phyloP scores from a whole-genome alignment of 2,329 filamentous ascomycete species.

The Dendryphion nanum region DNA sequence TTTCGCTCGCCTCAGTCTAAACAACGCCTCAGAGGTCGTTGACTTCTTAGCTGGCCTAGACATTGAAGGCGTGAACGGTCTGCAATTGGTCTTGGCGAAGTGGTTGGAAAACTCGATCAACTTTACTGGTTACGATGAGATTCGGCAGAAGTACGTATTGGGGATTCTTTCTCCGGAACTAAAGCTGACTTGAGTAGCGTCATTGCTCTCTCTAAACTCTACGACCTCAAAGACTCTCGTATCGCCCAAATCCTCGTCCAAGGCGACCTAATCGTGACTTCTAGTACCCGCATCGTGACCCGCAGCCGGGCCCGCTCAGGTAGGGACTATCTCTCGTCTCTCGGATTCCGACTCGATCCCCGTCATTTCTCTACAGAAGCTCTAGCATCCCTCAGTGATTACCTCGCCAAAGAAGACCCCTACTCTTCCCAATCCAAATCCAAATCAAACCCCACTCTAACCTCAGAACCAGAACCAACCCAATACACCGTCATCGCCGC shows the following conservation, averaged over 20 bases:
- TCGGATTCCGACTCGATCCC: too few relatives aligned
- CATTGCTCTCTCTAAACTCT: conserved; percentile 88
- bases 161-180: too few relatives aligned
- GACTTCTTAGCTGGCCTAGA: conserved; percentile 85
- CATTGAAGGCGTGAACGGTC: conserved; percentile 75
- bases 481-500: conserved; percentile 85
- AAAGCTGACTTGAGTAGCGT: conserved; percentile 56
- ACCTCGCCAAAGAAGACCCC: background rate
- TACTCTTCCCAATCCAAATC: background rate
- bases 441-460: conserved; percentile 8
- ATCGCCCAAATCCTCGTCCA: conserved; percentile 79
- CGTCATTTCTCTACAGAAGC: too few relatives aligned
- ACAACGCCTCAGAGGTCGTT: conserved; percentile 83
- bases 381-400: too few relatives aligned
- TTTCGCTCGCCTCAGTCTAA: conserved; percentile 84
- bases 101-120: conserved; percentile 97
- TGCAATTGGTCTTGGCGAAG: conserved; percentile 86
- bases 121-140: conserved; percentile 98
- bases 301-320: conserved; percentile 83
- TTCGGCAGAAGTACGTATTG: conserved; percentile 81
- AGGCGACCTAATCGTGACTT: conserved; percentile 81
- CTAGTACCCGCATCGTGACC: conserved; percentile 79
- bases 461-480: conserved; percentile 67
- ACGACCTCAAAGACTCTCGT: conserved; percentile 79
- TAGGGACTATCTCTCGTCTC: conserved; percentile 42